Evolutionary conservation across 1,139 yeast species (phyloP), one percentile per base, ranked within the genome.

Genomic region (Geotrichum candidum): DNA sequence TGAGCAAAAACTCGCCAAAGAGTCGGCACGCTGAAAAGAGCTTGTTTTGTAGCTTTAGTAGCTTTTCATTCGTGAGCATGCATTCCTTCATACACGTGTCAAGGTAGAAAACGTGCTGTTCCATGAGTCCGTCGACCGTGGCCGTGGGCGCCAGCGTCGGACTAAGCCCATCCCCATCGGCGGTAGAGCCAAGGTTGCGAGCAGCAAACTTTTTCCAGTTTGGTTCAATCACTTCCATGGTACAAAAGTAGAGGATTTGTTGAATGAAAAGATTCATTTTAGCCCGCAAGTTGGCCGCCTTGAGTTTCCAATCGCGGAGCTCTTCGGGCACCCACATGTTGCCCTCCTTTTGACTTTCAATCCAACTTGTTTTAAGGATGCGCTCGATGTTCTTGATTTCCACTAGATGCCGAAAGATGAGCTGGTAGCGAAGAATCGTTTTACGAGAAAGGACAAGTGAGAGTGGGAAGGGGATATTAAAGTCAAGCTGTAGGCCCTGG

Each of bases 391-490:
- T 85, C 65, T 85, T 85, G 27, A 90, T 72, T 50, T 86, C 80
- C 35, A 87, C 74, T 54, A 89, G 78, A 66, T 89, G 86, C 66
- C 97, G 84, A 69, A 89, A 90, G 62, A 91, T 76, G 41, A 90
- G 77, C 72, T 92, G 97, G 70, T 88, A 91, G 64, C 95, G 91
- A 57, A 86, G 81, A 45, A 90, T 79, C 38, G 87, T 84, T 53
- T 90, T 87, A 64, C 86, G 83, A 31, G 88, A 84, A 2, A 91
- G 76, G 0, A 94, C 79, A 51, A 92, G 78, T 66, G 91, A 90
- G 56, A 91, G 75, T 0, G 99, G 99, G 70, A 90, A 95, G 6
- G 97, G 97, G 25, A 92, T 77, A 33, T 81, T 77, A 46, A 90
- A 73, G 60, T 89, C 88, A 53, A 91, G 77, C 66, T 86, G 88